These are phyloP conservation scores for Coemansia reversa DNA, from an alignment of 192 early-diverging fungal species.

Conservation along the genomic window DNA sequence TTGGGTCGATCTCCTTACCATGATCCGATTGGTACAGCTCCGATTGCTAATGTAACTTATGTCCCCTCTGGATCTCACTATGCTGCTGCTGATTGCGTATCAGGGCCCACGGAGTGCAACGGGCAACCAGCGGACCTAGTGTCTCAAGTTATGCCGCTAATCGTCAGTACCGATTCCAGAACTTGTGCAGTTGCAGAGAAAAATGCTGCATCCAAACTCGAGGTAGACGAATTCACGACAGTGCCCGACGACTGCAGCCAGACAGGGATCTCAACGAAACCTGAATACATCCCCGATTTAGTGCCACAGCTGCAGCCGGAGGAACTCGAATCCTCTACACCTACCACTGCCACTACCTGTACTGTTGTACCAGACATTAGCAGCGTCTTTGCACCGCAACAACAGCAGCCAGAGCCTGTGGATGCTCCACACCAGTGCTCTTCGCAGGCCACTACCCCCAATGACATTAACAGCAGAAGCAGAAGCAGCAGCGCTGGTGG, in stretches of 20 bases:
- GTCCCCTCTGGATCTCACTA: neutral
- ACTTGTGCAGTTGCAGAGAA: neutral
- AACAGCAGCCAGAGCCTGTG: neutral
- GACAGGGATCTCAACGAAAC: neutral
- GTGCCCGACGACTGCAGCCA: neutral
- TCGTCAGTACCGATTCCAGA: neutral
- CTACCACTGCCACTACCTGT: neutral
- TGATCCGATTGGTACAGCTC: neutral
- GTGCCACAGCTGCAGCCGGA: neutral
- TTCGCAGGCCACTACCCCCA: neutral
- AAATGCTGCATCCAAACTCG: neutral
- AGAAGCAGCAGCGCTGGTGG: slow-evolving; percentile 4
- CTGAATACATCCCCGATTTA: neutral
- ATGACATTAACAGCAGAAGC: neutral
- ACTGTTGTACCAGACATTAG: neutral
- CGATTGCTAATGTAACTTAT: neutral
- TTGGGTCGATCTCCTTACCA: neutral
- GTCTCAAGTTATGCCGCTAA: neutral
- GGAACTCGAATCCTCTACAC: neutral
- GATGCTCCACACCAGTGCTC: neutral
- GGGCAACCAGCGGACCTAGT: neutral
- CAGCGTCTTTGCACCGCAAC: neutral
- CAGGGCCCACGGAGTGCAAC: neutral
- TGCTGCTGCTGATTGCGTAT: neutral
- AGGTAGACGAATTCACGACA: neutral